Percentiles rank a stretch among this genome's conserved stretches.
Evolutionary conservation across 169 alveolate species (phyloP).

Genomic region (Amoebophrya sp.): DNA sequence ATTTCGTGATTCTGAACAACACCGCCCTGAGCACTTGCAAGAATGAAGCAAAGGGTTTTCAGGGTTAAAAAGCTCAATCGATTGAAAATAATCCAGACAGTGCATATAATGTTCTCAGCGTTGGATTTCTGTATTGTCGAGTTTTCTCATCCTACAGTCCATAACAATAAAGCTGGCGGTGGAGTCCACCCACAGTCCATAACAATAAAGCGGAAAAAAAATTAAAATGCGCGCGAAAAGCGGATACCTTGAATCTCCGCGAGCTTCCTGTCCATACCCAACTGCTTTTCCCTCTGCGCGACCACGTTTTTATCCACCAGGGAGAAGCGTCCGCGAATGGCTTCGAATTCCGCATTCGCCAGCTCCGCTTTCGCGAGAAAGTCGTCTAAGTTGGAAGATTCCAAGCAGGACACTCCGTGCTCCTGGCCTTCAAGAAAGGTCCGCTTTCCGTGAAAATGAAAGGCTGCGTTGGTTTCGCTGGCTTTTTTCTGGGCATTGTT

Average conservation of each 20-base stretch:
- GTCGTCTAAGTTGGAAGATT: not conserved
- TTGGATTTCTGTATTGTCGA: too few relatives aligned
- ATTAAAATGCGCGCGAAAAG: too few relatives aligned
- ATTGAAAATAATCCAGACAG: too few relatives aligned
- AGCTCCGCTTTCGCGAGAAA: constrained; percentile 5
- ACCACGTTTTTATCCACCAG: not conserved
- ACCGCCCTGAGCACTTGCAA: too few relatives aligned
- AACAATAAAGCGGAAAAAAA: too few relatives aligned
- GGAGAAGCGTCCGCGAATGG: not conserved
- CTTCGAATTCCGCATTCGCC: not conserved
- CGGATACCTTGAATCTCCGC: not conserved
- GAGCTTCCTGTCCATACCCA: not conserved
- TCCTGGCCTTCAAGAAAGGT: not conserved
- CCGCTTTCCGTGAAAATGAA: not conserved
- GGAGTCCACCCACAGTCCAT: too few relatives aligned
- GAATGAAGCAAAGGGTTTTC: too few relatives aligned
- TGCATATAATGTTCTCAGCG: too few relatives aligned
- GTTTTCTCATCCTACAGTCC: too few relatives aligned
- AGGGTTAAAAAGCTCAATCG: too few relatives aligned
- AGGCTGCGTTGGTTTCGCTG: not conserved
- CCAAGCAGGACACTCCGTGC: not conserved
- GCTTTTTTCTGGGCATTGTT: not conserved
- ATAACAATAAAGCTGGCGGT: too few relatives aligned
- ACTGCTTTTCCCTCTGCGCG: not conserved
- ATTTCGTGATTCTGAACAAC: too few relatives aligned